Percentiles rank a stretch among this genome's conserved stretches.
phyloP scores from a whole-genome alignment of 768 basidiomycete genomes.

The Exidia glandulosa region DNA sequence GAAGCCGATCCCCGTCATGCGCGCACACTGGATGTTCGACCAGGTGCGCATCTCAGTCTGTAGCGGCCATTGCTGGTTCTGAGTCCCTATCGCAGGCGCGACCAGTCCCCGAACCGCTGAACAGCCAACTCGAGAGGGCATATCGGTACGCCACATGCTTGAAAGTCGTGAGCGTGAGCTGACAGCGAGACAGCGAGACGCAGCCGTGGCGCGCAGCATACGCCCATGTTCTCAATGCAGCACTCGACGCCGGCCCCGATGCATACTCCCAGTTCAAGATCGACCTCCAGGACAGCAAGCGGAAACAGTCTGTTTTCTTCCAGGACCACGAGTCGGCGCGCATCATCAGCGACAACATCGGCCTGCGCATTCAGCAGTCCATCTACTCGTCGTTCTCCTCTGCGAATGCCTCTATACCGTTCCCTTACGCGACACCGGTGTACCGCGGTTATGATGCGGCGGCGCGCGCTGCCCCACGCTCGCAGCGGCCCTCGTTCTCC shows the following conservation, averaged over 20 bases:
- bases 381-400: background rate
- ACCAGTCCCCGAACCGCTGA: conserved; percentile 26
- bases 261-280: conserved; percentile 28
- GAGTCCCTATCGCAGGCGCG: conserved; percentile 10
- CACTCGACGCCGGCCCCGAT: conserved; percentile 20
- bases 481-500: background rate
- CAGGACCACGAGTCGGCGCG: conserved; percentile 25
- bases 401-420: conserved; percentile 7
- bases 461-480: background rate
- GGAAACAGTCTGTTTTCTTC: conserved; percentile 22
- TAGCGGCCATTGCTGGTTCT: background rate
- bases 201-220: conserved; percentile 27
- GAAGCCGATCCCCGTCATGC: conserved; percentile 22
- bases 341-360: conserved; percentile 4
- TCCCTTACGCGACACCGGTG: conserved; percentile 21
- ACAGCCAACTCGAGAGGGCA: conserved; percentile 25
- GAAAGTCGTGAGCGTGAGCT: background rate
- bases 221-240: conserved; percentile 25
- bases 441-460: conserved; percentile 29
- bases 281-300: conserved; percentile 10
- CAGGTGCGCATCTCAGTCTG: conserved; percentile 13
- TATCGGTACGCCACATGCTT: conserved; percentile 10
- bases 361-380: conserved; percentile 1
- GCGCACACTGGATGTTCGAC: conserved; percentile 29
- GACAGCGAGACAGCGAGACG: conserved; percentile 10